phyloP scores from a whole-genome alignment of 2,329 filamentous ascomycete genomes.

The Aureobasidium sp. region DNA sequence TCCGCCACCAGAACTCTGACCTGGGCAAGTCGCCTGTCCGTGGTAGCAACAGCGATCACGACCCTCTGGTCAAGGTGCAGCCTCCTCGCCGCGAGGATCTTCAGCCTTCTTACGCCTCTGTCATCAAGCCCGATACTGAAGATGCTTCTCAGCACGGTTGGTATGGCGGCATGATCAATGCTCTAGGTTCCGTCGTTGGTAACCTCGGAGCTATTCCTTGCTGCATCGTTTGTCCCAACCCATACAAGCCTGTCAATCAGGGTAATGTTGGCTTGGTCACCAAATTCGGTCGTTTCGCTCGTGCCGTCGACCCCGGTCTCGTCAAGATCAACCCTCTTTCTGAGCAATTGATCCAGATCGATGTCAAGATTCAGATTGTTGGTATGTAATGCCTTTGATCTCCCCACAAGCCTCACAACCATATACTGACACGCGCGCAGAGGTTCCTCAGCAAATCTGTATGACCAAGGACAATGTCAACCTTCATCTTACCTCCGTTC shows the following conservation, averaged over 20 bases:
- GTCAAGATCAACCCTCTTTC: constrained; percentile 96
- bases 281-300: constrained; percentile 90
- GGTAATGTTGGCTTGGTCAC: constrained; percentile 93
- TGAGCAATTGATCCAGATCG: constrained; percentile 81
- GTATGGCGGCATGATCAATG: constrained; percentile 83
- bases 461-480: constrained; percentile 99
- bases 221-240: constrained; percentile 88
- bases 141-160: constrained; percentile 69
- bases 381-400: constrained; percentile 30
- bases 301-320: constrained; percentile 90
- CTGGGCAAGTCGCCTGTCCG: constrained; percentile 25
- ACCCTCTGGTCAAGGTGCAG: constrained; percentile 49
- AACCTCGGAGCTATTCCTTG: constrained; percentile 80
- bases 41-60: constrained; percentile 17
- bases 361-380: constrained; percentile 99
- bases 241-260: constrained; percentile 85
- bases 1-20: neutral
- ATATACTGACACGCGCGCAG: constrained; percentile 25
- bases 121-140: constrained; percentile 52
- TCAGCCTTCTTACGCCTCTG: constrained; percentile 69
- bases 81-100: constrained; percentile 77
- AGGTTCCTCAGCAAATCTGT: constrained; percentile 92
- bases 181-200: constrained; percentile 65
- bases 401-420: neutral
- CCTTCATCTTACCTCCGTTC: constrained; percentile 86